Base-by-base conservation (phyloP, 2,329 filamentous ascomycete genomes). In the Blastomyces silverae region DNA sequence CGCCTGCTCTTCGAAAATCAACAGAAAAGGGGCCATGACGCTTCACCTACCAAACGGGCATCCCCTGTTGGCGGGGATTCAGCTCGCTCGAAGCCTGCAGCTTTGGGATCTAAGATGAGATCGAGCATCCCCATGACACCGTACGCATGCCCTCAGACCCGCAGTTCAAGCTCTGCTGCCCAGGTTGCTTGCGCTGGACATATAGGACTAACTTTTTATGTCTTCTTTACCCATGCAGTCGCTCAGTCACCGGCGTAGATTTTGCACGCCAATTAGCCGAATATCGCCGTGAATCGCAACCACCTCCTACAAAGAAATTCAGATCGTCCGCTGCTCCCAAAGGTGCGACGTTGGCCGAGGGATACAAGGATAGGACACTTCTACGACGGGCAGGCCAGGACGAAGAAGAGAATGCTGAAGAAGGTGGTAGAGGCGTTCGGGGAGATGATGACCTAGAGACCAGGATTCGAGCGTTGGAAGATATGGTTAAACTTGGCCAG, bases 81-180 rank as follows among this genome's bases (percentile, higher is more conserved):
- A 76, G 72, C 84, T 81, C 82, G 79, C 67, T 73, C 79, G 60
- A 80, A 83, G 20, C 75, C 70, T 66, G 78, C 79, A 60, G 78
- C 85, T 4, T 82, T 96, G 64, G 92, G 92, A 28, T 94, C 91
- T 65, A 85, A 89, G 72, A 87, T 89, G 77, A 86, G 87, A 69
- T 85, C 89, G 44, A 93, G 85, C 76, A 93, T 96, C 67, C 91
- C 91, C 64, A 97, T 97, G 93, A 97, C 93, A 59, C 93, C 93
- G 88, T 92, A 83, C 71, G 87, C 42, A 55, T 50, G 53, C 52
- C 42, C 22, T 28, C 8, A 15, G 17, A 31, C 28, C 48, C 46
- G 6, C 50, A 10, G 37, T 50, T 22, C 17, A 57, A 13, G 42
- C 17, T 53, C n/a, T 44, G 11, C 52, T 62, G 62, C 64, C 15